Evolutionary conservation across 768 basidiomycete species (phyloP).

Genomic region (Macrocybe gigantea): DNA sequence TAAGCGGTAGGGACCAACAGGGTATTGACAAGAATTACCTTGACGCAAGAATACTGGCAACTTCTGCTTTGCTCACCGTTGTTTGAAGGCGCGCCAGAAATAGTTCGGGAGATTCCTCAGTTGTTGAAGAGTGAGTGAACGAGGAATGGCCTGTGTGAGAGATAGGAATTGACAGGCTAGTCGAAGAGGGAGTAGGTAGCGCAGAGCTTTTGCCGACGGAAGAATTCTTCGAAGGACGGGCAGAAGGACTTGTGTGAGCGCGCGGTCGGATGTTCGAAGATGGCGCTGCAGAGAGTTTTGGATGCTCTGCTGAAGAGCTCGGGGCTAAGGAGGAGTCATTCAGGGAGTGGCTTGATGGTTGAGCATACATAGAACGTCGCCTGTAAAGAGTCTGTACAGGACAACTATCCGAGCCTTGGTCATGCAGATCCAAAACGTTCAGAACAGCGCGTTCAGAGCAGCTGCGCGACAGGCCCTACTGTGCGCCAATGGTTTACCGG

Average conservation of each 20-base stretch:
- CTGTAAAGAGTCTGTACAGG: too few relatives aligned
- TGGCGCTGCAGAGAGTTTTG: conserved; percentile 9
- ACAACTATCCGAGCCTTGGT: not conserved
- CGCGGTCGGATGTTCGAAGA: conserved; percentile 24
- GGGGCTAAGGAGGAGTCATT: conserved; percentile 9
- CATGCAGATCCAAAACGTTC: not conserved
- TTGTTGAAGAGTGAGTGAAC: conserved; percentile 25
- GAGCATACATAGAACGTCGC: not conserved
- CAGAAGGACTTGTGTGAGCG: conserved; percentile 60
- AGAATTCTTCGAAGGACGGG: too few relatives aligned
- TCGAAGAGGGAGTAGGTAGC: conserved; percentile 24
- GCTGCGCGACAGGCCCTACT: conserved; percentile 33
- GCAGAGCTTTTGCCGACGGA: conserved; percentile 8
- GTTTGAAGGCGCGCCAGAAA: conserved; percentile 64
- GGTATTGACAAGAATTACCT: conserved; percentile 39
- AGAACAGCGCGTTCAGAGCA: conserved; percentile 25
- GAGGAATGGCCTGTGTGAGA: conserved; percentile 2
- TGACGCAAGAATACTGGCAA: conserved; percentile 75
- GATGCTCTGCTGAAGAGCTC: conserved; percentile 4
- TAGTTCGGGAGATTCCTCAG: conserved; percentile 61
- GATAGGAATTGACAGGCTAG: conserved; percentile 12
- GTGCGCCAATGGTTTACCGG: conserved; percentile 2
- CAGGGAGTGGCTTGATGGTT: not conserved
- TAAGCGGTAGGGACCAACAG: conserved; percentile 3
- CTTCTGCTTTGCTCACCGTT: conserved; percentile 69